phyloP scores from a whole-genome alignment of 208 protist genomes.

The Herpetomonas muscarum region DNA sequence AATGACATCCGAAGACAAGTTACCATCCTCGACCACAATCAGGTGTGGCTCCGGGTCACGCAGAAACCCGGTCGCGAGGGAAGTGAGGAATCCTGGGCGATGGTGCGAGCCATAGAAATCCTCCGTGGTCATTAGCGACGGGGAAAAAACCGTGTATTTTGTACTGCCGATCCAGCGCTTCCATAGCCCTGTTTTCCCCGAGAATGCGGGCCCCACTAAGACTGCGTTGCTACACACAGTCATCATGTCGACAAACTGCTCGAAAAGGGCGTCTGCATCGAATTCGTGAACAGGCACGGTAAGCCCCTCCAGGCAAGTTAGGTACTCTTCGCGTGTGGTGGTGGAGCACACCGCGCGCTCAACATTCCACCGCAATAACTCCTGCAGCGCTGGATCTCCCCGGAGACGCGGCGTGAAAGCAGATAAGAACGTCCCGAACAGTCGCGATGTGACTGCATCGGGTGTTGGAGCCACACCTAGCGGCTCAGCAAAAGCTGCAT shows the following conservation, averaged over 20 bases:
- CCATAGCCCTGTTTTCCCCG: constrained; percentile 72
- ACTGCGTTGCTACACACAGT: constrained; percentile 41
- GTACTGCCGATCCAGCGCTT: constrained; percentile 40
- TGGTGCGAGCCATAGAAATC: constrained; percentile 64
- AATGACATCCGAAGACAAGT: constrained; percentile 18
- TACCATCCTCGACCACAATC: constrained; percentile 41
- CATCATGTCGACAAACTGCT: constrained; percentile 55
- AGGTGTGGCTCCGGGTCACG: constrained; percentile 18
- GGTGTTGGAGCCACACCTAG: neutral
- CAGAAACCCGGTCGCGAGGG: constrained; percentile 23
- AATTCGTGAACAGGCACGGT: neutral
- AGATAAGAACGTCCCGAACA: constrained; percentile 37
- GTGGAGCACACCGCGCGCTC: constrained; percentile 16
- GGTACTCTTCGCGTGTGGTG: neutral
- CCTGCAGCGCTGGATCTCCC: constrained; percentile 25
- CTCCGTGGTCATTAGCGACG: constrained; percentile 42
- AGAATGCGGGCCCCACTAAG: constrained; percentile 61
- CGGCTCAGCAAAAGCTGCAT: constrained; percentile 14
- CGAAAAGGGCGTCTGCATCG: constrained; percentile 14
- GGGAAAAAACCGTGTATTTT: constrained; percentile 42
- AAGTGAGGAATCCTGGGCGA: constrained; percentile 33
- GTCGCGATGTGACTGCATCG: constrained; percentile 18
- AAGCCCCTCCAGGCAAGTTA: neutral
- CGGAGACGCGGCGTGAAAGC: constrained; percentile 34
- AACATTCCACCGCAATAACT: constrained; percentile 42